These are phyloP conservation scores for Aquilaria sinensis DNA, from an alignment of 345 rosid species.

Conservation along the genomic window DNA sequence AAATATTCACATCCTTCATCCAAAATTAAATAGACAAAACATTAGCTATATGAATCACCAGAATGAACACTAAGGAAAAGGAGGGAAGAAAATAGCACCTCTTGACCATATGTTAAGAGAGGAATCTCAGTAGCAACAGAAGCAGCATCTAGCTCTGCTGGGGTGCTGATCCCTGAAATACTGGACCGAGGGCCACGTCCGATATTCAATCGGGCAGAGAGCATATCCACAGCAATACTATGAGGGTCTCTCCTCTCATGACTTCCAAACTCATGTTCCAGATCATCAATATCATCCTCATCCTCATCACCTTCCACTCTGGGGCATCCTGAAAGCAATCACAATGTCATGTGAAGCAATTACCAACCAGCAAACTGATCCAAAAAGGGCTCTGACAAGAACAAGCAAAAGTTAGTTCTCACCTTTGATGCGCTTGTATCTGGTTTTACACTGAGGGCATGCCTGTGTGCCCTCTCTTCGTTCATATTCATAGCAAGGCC, in stretches of 20 bases:
- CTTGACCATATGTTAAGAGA: constrained; percentile 60
- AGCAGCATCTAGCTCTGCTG: constrained; percentile 51
- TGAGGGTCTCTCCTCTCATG: constrained; percentile 34
- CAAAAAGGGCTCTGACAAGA: not conserved
- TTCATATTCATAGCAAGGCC: constrained; percentile 88
- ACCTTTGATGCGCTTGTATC: constrained; percentile 89
- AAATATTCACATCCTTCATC: constrained; percentile 59
- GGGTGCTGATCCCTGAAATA: constrained; percentile 25
- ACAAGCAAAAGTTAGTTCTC: not conserved
- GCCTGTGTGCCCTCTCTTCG: constrained; percentile 89
- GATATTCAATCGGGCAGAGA: constrained; percentile 39
- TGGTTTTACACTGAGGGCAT: constrained; percentile 92
- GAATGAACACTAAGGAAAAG: not conserved
- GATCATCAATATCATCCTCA: constrained; percentile 52
- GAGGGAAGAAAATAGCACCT: constrained; percentile 27
- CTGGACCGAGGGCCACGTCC: constrained; percentile 31
- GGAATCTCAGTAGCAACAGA: constrained; percentile 52
- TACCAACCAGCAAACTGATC: not conserved
- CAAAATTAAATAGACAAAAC: constrained; percentile 3
- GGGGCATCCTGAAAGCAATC: constrained; percentile 41
- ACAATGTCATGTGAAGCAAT: constrained; percentile 7
- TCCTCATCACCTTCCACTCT: constrained; percentile 77
- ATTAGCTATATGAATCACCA: constrained; percentile 3
- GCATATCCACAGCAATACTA: constrained; percentile 38
- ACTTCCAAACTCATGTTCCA: constrained; percentile 38